Conservation (phyloP, 1,284 basidiomycete species). For the Stygiomarasmius scandens region DNA sequence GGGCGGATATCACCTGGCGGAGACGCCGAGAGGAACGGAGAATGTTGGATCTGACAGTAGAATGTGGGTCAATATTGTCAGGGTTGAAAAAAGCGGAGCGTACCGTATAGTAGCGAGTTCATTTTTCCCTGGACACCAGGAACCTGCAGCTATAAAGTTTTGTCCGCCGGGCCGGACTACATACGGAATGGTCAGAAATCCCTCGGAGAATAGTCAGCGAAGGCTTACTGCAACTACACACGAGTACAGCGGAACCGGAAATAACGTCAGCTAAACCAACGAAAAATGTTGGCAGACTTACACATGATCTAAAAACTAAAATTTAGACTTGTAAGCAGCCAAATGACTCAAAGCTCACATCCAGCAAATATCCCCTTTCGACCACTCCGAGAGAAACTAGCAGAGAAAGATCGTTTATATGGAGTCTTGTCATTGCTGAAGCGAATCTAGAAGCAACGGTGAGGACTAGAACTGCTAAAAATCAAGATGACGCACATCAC, state of each 20-base stretch:
- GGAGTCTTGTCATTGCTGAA: constrained; percentile 95
- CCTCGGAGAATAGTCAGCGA: too few relatives aligned
- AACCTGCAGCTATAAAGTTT: constrained; percentile 77
- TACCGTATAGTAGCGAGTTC: constrained; percentile 78
- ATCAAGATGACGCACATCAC: constrained; percentile 58
- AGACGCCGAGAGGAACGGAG: constrained; percentile 63
- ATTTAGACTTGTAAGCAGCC: constrained; percentile 11
- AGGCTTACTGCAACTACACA: too few relatives aligned
- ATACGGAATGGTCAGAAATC: neutral
- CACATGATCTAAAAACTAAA: constrained; percentile 44
- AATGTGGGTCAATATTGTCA: neutral
- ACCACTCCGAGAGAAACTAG: constrained; percentile 79
- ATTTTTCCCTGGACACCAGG: constrained; percentile 83
- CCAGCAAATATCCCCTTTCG: constrained; percentile 77
- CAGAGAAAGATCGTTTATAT: constrained; percentile 82
- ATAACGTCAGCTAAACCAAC: constrained; percentile 22
- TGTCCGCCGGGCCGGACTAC: constrained; percentile 71
- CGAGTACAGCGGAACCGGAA: neutral
- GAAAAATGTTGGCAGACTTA: constrained; percentile 34
- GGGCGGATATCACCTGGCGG: constrained; percentile 63
- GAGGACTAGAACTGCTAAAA: too few relatives aligned
- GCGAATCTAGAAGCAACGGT: too few relatives aligned
- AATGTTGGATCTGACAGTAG: constrained; percentile 63
- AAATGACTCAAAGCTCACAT: constrained; percentile 52
- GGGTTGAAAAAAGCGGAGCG: constrained; percentile 13